These are phyloP conservation scores for Phytophthora europaea DNA, from an alignment of 352 stramenopile species.

Conservation along the genomic window DNA sequence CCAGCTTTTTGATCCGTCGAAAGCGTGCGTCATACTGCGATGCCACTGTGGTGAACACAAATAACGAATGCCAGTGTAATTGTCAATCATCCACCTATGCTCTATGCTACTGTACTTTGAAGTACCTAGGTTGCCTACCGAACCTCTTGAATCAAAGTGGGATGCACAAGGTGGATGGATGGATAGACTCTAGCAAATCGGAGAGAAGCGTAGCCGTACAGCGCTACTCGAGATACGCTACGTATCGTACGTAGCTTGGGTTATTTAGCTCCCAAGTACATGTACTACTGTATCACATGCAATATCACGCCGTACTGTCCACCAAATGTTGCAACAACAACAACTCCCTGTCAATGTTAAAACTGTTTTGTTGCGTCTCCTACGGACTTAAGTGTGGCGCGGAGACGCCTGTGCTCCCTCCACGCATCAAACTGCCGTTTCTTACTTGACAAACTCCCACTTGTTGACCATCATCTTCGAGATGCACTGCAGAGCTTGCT, in stretches of 20 bases:
- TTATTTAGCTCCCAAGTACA: not conserved
- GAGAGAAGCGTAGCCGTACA: not conserved
- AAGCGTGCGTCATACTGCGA: not conserved
- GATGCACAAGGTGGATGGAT: no score
- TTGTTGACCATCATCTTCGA: conserved; percentile 99
- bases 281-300: not conserved
- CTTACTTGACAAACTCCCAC: conserved; percentile 96
- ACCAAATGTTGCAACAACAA: conserved; percentile 23
- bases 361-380: conserved; percentile 19
- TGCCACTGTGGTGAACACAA: not conserved
- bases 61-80: conserved; percentile 11
- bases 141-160: no score
- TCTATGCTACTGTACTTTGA: no score
- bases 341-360: conserved; percentile 24
- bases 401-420: not conserved
- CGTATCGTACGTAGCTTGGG: not conserved
- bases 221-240: not conserved
- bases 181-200: not conserved
- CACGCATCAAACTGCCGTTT: conserved; percentile 9
- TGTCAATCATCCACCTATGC: not conserved
- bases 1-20: not conserved
- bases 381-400: conserved; percentile 8
- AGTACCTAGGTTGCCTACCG: no score
- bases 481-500: conserved; percentile 98
- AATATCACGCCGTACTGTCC: not conserved